Conservation (phyloP, 768 basidiomycete species). For the Pholiota microspora region DNA sequence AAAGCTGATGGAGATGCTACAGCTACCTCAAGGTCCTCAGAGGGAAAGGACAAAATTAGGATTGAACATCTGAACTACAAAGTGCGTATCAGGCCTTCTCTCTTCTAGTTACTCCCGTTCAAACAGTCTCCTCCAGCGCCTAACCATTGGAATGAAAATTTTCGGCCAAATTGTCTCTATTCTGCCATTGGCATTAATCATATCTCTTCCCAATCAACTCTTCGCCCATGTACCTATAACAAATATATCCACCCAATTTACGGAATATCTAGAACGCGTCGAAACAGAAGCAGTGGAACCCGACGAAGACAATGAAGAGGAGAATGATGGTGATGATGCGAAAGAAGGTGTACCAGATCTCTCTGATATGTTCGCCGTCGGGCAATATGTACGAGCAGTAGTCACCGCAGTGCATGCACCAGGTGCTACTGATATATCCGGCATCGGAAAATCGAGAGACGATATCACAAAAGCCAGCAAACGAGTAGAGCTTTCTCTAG, state of each 20-base stretch:
- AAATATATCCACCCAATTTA: slow-evolving; percentile 80
- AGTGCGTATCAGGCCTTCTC: slow-evolving; percentile 36
- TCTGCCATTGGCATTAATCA: slow-evolving; percentile 83
- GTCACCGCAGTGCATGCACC: slow-evolving; percentile 69
- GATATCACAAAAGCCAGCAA: slow-evolving; percentile 66
- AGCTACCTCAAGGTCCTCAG: slow-evolving; percentile 24
- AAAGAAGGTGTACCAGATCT: slow-evolving; percentile 61
- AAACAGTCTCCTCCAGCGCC: slow-evolving; percentile 48
- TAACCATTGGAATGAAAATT: slow-evolving; percentile 81
- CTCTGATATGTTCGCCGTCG: slow-evolving; percentile 70
- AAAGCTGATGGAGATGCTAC: slow-evolving; percentile 41
- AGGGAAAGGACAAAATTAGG: slow-evolving; percentile 57
- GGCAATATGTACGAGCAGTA: slow-evolving; percentile 81
- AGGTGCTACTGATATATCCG: slow-evolving; percentile 58
- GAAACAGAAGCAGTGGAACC: slow-evolving; percentile 51
- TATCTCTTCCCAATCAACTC: slow-evolving; percentile 96
- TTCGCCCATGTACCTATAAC: slow-evolving; percentile 94
- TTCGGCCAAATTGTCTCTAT: slow-evolving; percentile 86
- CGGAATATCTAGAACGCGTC: slow-evolving; percentile 62
- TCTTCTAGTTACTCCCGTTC: background rate
- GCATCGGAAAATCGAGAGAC: slow-evolving; percentile 62
- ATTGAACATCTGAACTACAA: slow-evolving; percentile 96
- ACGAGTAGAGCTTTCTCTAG: slow-evolving; percentile 81
- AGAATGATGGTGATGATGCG: slow-evolving; percentile 36
- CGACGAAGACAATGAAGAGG: slow-evolving; percentile 48